These are phyloP conservation scores for Russula sp. DNA, from an alignment of 768 basidiomycete species.

Conservation along the genomic window DNA sequence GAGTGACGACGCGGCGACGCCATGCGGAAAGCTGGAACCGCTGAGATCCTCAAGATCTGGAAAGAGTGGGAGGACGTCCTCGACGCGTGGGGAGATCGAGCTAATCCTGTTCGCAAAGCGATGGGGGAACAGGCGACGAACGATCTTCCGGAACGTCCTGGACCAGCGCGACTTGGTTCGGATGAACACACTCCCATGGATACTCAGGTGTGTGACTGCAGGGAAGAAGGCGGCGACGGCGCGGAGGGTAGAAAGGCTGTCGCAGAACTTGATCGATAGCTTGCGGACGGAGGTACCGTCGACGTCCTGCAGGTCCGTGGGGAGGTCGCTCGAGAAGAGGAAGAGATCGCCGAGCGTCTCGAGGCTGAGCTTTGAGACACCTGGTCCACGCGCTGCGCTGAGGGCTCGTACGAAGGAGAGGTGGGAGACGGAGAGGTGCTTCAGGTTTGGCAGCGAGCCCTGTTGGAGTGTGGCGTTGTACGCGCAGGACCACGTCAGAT, in stretches of 20 bases:
- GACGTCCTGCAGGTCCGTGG: slow-evolving; percentile 20
- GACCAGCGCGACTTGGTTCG: slow-evolving; percentile 21
- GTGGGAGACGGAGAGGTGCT: slow-evolving; percentile 27
- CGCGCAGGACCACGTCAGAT: slow-evolving; percentile 23
- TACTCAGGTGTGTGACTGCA: slow-evolving; percentile 24
- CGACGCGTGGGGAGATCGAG: slow-evolving; percentile 21
- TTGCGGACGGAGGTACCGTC: slow-evolving; percentile 21
- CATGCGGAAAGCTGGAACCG: slow-evolving; percentile 23
- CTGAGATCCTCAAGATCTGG: slow-evolving; percentile 27
- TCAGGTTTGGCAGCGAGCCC: slow-evolving; percentile 20
- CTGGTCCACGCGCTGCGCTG: slow-evolving; percentile 18
- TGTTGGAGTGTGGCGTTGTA: slow-evolving; percentile 15
- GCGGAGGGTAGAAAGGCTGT: slow-evolving; percentile 25
- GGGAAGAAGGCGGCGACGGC: slow-evolving; percentile 26
- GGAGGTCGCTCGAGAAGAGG: slow-evolving; percentile 27
- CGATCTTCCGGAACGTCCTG: slow-evolving; percentile 11
- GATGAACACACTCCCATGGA: slow-evolving; percentile 23
- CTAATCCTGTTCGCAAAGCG: slow-evolving; percentile 22
- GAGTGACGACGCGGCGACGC: slow-evolving; percentile 20
- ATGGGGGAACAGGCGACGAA: slow-evolving; percentile 16
- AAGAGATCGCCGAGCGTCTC: slow-evolving; percentile 27
- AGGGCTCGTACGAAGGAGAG: slow-evolving; percentile 27
- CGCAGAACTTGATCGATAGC: slow-evolving; percentile 27
- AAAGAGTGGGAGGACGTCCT: slow-evolving; percentile 27
- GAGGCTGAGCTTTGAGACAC: slow-evolving; percentile 7